Evolutionary conservation across 257 asterid species (phyloP).

Genomic region (Linderniella brevidens): DNA sequence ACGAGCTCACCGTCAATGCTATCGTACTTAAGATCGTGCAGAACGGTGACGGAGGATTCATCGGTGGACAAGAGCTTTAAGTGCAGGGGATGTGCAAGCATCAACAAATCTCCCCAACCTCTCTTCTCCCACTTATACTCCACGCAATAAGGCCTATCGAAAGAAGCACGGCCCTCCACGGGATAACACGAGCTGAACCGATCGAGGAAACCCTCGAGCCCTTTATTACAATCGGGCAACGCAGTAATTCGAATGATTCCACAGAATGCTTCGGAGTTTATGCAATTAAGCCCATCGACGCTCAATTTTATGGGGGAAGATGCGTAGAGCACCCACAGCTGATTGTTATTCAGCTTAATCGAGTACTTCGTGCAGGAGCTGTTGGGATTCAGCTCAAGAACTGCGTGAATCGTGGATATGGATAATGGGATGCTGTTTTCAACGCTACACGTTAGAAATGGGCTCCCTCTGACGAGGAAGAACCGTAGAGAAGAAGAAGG

Average conservation of each 20-base stretch:
- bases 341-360: constrained; percentile 58
- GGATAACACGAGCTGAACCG: constrained; percentile 64
- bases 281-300: constrained; percentile 20
- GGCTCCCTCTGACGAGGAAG: constrained; percentile 77
- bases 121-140: constrained; percentile 78
- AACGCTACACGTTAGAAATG: constrained; percentile 56
- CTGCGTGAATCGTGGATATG: constrained; percentile 69
- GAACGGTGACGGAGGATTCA: constrained; percentile 26
- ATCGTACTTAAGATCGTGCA: constrained; percentile 52
- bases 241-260: constrained; percentile 66
- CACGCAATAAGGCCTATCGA: constrained; percentile 43
- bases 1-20: constrained; percentile 87
- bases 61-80: constrained; percentile 35
- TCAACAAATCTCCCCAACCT: constrained; percentile 79
- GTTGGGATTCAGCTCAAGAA: constrained; percentile 38
- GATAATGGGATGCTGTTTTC: constrained; percentile 21
- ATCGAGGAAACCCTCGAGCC: constrained; percentile 38
- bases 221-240: constrained; percentile 36
- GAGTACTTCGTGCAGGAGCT: constrained; percentile 41
- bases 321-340: constrained; percentile 72
- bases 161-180: constrained; percentile 46
- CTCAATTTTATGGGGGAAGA: constrained; percentile 44
- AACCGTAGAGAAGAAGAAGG: constrained; percentile 58
- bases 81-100: constrained; percentile 97
- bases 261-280: constrained; percentile 36